Evolutionary conservation across 306 rosid species (phyloP), one percentile per base, ranked within the genome.

Genomic region (Prunus davidiana): DNA sequence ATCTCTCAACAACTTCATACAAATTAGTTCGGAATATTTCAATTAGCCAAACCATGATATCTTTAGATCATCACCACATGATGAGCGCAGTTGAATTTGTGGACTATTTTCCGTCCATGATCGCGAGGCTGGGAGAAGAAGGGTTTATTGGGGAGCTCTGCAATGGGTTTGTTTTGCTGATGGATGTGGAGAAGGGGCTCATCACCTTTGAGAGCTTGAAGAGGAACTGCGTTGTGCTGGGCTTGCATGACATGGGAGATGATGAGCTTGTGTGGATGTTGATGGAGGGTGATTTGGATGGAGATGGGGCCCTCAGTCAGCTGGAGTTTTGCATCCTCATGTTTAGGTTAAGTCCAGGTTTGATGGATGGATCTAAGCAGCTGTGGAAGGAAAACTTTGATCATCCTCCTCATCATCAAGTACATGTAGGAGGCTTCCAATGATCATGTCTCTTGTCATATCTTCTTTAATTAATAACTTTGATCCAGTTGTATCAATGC

Each of bases 141-240:
- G 88, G 86, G 32, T 90, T 90, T 56, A 71, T 90, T 0, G 82
- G 78, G 5, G 96, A 88, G 74, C 89, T 90, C 15, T 82, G 87
- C 84, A 77, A 51, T 19, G 91, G 92, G n/a, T 88, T 90, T 65
- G 84, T 83, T 6, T 32, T 88, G 73, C 87, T 90, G 60, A 90
- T 90, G 96, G 96, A 90, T 62, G 85, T 75, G 56, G 87, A 83
- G 78, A 88, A 81, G 65, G 92, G 96, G 3, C 71, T 90, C 7
- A 88, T 90, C 76, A 90, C 96, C 66, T 90, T 90, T 46, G 96
- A 90, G 69, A 90, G 92, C 88, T 81, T 90, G 88, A 90, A 88
- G 87, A 62, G 78, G 78, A 88, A 79, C 72, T 69, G 83, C 18
- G 46, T 46, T 47, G 41, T 84, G 41, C 82, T 90, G 2, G 96